These are phyloP conservation scores for Coniochaeta sp. DNA, from an alignment of 2,329 filamentous ascomycete genomes.

Conservation along the genomic window DNA sequence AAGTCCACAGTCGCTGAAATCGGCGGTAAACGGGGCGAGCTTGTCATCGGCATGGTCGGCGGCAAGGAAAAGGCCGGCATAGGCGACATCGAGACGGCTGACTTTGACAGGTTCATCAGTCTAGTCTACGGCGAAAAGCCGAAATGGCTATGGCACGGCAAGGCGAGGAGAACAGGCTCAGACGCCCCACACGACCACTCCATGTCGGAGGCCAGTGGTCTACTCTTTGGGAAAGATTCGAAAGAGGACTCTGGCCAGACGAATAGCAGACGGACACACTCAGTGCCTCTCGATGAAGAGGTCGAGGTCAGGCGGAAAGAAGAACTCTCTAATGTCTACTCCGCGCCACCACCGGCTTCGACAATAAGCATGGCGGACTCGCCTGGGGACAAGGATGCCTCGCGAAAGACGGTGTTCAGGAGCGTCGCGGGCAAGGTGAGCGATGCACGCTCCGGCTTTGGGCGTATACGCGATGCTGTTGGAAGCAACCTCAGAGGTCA, in stretches of 20 bases:
- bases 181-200: constrained; percentile 40
- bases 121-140: constrained; percentile 73
- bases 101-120: constrained; percentile 76
- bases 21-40: constrained; percentile 86
- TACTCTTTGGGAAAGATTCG: constrained; percentile 49
- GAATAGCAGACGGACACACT: constrained; percentile 40
- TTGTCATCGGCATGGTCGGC: constrained; percentile 91
- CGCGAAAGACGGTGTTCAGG: constrained; percentile 65
- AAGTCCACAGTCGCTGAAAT: constrained; percentile 94
- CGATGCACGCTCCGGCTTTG: constrained; percentile 75
- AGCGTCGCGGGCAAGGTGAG: constrained; percentile 72
- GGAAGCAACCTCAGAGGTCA: constrained; percentile 53
- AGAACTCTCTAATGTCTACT: constrained; percentile 35
- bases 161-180: constrained; percentile 58
- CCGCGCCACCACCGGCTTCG: constrained; percentile 35
- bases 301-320: constrained; percentile 32
- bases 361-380: constrained; percentile 38
- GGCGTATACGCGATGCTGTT: constrained; percentile 79
- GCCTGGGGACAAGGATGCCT: constrained; percentile 45
- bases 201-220: constrained; percentile 34
- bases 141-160: constrained; percentile 95
- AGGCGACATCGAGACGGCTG: constrained; percentile 84
- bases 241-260: constrained; percentile 19
- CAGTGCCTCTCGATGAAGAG: constrained; percentile 46
- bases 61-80: constrained; percentile 83